phyloP scores from a whole-genome alignment of 495 filamentous ascomycete species.

The Tuber indicum region DNA sequence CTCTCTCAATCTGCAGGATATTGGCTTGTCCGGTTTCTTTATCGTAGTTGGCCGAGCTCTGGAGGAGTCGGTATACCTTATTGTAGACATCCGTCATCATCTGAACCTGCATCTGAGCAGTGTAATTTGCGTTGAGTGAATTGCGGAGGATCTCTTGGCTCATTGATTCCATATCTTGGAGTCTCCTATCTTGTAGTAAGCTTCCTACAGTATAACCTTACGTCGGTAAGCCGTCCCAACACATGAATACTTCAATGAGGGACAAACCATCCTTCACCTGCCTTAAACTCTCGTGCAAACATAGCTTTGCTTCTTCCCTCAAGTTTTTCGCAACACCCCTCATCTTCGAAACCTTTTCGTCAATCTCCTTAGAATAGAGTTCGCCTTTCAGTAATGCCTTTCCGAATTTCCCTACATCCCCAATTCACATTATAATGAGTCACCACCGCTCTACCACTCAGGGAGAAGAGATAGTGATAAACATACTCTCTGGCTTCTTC shows the following conservation, averaged over 20 bases:
- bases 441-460: background rate
- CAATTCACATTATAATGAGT: background rate
- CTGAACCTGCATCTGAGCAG: background rate
- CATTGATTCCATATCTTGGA: background rate
- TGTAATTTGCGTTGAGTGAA: background rate
- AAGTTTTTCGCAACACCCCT: background rate
- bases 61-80: background rate
- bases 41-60: background rate
- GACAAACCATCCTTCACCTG: background rate
- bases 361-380: background rate
- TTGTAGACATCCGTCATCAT: background rate
- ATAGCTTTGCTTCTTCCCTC: background rate
- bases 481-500: background rate
- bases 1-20: background rate
- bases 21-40: background rate
- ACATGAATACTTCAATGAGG: background rate
- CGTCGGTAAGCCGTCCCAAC: background rate
- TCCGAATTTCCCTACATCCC: background rate
- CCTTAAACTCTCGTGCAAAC: background rate
- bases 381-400: background rate
- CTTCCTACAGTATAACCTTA: background rate
- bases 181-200: background rate
- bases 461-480: background rate
- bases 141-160: background rate
- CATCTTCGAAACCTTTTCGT: background rate